Evolutionary conservation across 2,329 filamentous ascomycete genomes (phyloP).

Genomic region (Penicillium sp.): DNA sequence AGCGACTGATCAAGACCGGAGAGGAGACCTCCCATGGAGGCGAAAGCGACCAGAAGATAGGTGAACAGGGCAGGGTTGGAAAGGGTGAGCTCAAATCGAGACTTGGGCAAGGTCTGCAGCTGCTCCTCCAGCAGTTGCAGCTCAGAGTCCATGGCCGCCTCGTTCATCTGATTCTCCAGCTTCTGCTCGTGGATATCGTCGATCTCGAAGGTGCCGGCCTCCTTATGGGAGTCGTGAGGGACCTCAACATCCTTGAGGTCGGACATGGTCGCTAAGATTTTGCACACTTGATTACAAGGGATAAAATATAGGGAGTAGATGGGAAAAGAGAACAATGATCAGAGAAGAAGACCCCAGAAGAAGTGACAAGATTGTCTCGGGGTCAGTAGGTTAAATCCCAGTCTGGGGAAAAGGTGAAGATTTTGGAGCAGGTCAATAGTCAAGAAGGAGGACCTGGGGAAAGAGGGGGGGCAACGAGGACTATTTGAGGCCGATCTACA

Average conservation of each 20-base stretch:
- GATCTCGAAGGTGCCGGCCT: constrained; percentile 31
- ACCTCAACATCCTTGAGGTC: constrained; percentile 35
- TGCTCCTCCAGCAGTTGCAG: constrained; percentile 36
- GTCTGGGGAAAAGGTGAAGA: not conserved
- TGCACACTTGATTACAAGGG: constrained; percentile 6
- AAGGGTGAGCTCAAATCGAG: constrained; percentile 56
- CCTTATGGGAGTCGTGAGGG: constrained; percentile 30
- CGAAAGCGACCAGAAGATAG: constrained; percentile 69
- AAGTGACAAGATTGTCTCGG: not conserved
- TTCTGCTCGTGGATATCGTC: constrained; percentile 35
- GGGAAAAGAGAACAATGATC: not conserved
- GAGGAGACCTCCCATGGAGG: constrained; percentile 74
- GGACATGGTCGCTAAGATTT: constrained; percentile 18
- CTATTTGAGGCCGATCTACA: constrained; percentile 26
- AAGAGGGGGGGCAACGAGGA: constrained; percentile 14
- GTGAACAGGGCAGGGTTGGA: constrained; percentile 68
- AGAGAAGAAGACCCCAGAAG: not conserved
- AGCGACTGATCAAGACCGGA: constrained; percentile 74
- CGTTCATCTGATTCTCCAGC: constrained; percentile 26
- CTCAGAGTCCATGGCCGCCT: constrained; percentile 40
- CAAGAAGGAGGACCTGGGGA: constrained; percentile 10
- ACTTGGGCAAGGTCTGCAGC: constrained; percentile 25
- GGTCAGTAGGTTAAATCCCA: not conserved
- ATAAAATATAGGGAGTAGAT: not conserved
- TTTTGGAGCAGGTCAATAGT: not conserved